Percentiles rank a stretch among this genome's conserved stretches.
These are phyloP conservation scores for Hypoxylon fragiforme DNA, from an alignment of 495 filamentous ascomycete genomes.

Conservation along the genomic window DNA sequence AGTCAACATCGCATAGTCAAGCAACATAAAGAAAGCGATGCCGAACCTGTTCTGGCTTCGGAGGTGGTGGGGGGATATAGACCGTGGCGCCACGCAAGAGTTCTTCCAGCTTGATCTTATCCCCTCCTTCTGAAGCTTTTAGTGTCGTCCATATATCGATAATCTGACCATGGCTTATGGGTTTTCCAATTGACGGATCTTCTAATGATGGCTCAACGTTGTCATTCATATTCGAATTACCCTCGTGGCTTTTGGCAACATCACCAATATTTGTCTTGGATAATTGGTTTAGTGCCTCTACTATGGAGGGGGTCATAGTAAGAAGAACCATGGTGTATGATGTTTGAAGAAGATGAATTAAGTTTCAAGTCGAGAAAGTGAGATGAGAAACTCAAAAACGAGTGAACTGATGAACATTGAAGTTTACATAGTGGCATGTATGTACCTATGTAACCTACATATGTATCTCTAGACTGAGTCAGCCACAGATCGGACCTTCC, in stretches of 20 bases:
- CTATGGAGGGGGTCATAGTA: slow-evolving; percentile 69
- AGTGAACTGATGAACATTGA: no score
- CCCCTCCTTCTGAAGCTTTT: slow-evolving; percentile 33
- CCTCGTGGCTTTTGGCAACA: background rate
- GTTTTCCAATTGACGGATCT: slow-evolving; percentile 59
- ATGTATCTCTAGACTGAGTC: no score
- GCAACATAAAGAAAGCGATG: slow-evolving; percentile 1
- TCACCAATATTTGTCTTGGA: slow-evolving; percentile 2
- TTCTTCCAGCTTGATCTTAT: slow-evolving; percentile 56
- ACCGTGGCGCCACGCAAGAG: slow-evolving; percentile 72
- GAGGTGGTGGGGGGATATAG: slow-evolving; percentile 74
- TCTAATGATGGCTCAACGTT: slow-evolving; percentile 48
- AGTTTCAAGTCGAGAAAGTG: no score
- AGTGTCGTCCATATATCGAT: slow-evolving; percentile 65
- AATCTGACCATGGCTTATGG: slow-evolving; percentile 81
- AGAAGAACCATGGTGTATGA: slow-evolving; percentile 72
- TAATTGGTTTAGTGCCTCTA: slow-evolving; percentile 61
- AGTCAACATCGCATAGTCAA: slow-evolving; percentile 26
- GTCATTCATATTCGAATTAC: slow-evolving; percentile 6
- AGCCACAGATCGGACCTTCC: no score
- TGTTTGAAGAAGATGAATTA: background rate
- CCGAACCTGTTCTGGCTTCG: slow-evolving; percentile 77
- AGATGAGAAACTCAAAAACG: background rate
- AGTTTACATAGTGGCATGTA: no score
- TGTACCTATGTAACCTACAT: no score